Percentiles rank a stretch among this genome's conserved stretches.
phyloP scores from a whole-genome alignment of 148 eudicot species.

The Rhododendron vialii region DNA sequence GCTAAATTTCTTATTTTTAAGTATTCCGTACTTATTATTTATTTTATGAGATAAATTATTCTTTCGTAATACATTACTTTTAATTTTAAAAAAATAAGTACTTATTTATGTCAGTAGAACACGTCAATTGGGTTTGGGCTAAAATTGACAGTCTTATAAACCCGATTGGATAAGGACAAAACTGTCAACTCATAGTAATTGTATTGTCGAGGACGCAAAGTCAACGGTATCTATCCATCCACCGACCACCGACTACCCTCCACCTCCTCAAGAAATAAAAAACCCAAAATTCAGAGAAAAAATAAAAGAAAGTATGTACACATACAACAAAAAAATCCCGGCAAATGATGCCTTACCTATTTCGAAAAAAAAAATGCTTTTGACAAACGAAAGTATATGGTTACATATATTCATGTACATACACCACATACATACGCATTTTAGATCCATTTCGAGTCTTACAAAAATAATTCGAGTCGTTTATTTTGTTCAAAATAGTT shows the following conservation, averaged over 20 bases:
- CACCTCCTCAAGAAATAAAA: not conserved
- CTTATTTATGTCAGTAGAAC: too few species aligned
- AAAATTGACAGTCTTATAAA: not conserved
- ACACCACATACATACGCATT: too few species aligned
- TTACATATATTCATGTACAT: too few species aligned
- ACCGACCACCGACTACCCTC: slow-evolving; percentile 55
- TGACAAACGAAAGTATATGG: too few species aligned
- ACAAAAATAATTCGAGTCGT: too few species aligned
- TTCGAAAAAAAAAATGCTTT: not conserved
- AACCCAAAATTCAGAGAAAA: not conserved
- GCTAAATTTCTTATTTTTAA: too few species aligned
- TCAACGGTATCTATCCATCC: slow-evolving; percentile 38
- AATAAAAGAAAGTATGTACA: not conserved
- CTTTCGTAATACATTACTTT: too few species aligned
- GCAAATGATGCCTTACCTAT: slow-evolving; percentile 15
- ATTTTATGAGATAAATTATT: too few species aligned
- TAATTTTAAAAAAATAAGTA: too few species aligned
- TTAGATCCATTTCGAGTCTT: too few species aligned
- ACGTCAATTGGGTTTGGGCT: not conserved
- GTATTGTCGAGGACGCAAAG: slow-evolving; percentile 37
- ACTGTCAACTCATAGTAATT: slow-evolving; percentile 15
- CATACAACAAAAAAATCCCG: not conserved
- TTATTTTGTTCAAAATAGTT: too few species aligned
- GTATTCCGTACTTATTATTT: too few species aligned
- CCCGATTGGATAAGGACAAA: slow-evolving; percentile 6